These are phyloP conservation scores for Purshia tridentata DNA, from an alignment of 306 rosid species.

Conservation along the genomic window DNA sequence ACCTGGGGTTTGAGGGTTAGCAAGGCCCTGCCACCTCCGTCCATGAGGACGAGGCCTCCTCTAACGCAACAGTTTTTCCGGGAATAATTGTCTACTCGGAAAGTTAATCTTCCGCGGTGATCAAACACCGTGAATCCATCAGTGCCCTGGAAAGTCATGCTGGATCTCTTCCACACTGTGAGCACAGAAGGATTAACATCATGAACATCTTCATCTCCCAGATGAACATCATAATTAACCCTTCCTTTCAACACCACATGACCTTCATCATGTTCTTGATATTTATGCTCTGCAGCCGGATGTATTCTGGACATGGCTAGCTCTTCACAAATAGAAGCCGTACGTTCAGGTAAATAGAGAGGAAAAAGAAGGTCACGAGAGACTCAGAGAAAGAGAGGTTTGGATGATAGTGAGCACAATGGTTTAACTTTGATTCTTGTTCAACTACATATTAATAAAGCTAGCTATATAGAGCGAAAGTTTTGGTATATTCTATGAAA, in stretches of 20 bases:
- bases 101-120: constrained; percentile 34
- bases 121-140: constrained; percentile 50
- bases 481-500: neutral
- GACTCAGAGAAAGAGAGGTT: neutral
- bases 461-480: neutral
- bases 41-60: constrained; percentile 49
- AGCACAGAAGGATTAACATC: constrained; percentile 27
- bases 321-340: neutral
- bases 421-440: neutral
- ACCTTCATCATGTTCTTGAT: neutral
- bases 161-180: constrained; percentile 55
- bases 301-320: constrained; percentile 33
- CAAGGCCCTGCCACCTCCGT: constrained; percentile 48
- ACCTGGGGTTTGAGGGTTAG: constrained; percentile 51
- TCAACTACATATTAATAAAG: constrained; percentile 1
- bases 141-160: constrained; percentile 53
- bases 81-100: constrained; percentile 48
- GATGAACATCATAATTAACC: neutral
- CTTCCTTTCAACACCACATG: constrained; percentile 6
- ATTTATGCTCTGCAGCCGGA: constrained; percentile 16
- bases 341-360: neutral
- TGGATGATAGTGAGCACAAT: neutral
- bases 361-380: neutral
- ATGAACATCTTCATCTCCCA: neutral
- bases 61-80: constrained; percentile 29